Conservation (phyloP, 352 stramenopile species). For the Phytophthora palmivora region DNA sequence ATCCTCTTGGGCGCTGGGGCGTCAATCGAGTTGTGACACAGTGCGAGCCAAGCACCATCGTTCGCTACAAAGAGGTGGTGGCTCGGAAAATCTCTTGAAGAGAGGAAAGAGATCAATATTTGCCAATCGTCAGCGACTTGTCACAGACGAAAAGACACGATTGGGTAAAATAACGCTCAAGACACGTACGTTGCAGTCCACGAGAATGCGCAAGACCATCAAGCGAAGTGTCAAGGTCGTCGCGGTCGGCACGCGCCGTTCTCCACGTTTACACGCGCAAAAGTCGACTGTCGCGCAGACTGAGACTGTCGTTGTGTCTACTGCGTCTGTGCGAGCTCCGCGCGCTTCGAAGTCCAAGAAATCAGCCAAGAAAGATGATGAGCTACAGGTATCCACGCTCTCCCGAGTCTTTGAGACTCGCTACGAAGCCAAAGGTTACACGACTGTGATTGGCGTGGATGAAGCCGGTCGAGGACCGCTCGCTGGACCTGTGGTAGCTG, state of each 20-base stretch:
- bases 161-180: constrained; percentile 41
- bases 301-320: background rate
- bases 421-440: constrained; percentile 63
- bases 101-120: constrained; percentile 27
- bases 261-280: constrained; percentile 28
- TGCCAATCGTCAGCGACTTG: constrained; percentile 24
- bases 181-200: constrained; percentile 12
- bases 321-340: background rate
- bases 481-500: constrained; percentile 90
- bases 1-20: constrained; percentile 12
- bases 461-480: constrained; percentile 96
- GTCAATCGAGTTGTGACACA: constrained; percentile 39
- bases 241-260: constrained; percentile 26
- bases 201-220: constrained; percentile 34
- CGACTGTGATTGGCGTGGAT: constrained; percentile 94
- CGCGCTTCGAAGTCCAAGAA: constrained; percentile 30
- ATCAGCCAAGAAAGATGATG: constrained; percentile 8
- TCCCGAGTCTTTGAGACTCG: constrained; percentile 57
- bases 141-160: constrained; percentile 12
- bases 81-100: constrained; percentile 12
- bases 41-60: constrained; percentile 30
- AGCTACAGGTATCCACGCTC: constrained; percentile 43
- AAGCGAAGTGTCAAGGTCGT: constrained; percentile 37
- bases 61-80: constrained; percentile 10
- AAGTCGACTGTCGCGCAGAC: background rate